Base-by-base conservation (phyloP, 371 early-diverging fungal genomes). In the Mucor lusitanicus region DNA sequence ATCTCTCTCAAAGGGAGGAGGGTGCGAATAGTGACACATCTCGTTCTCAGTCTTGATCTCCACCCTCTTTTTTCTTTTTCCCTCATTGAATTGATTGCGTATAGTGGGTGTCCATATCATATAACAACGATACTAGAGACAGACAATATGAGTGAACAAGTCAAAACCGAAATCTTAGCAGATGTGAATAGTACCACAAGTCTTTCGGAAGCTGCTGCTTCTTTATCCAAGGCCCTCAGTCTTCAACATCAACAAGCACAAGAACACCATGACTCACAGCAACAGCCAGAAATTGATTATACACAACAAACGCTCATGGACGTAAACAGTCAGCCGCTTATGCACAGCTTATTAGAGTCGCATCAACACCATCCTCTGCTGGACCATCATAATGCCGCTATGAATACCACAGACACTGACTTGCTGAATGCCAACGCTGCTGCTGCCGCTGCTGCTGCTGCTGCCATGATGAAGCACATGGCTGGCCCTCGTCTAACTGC, bases 321-420 rank as follows among this genome's bases (percentile, higher is more conserved):
- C 46, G 69, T 69, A 13, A 69, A 69, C 33, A 69, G 69, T 61
- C 69, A 69, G 30, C 69, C 69, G 4, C 48, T 68, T 1, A 59
- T 63, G 33, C 55, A 35, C 6, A 54, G 23, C 17, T 15, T 63
- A 15, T 37, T 53, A 25, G 39, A 35, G n/a, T 11, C 21, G 15
- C 37, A 37, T 44, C 53, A 53, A 2, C 53, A 53, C 23, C 62
- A 62, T 35, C 50, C 53, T 19, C 21, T 37, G 13, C 11, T 61
- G 8, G 27, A 17, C n/a, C 35, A 32, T 15, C 62, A 17, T 25
- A 33, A 21, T 27, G n/a, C 35, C 15, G 33, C 33, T 1, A 19
- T 33, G 3, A 28, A 44, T 61, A 17, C 33, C n/a, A 50, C 12
- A 7, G 50, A 32, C 30, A 9, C 48, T 48, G 19, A 28, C 6